Percentiles rank a stretch among this genome's conserved stretches.
Evolutionary conservation across 148 eudicot species (phyloP).

Genomic region (Arbutus unedo): DNA sequence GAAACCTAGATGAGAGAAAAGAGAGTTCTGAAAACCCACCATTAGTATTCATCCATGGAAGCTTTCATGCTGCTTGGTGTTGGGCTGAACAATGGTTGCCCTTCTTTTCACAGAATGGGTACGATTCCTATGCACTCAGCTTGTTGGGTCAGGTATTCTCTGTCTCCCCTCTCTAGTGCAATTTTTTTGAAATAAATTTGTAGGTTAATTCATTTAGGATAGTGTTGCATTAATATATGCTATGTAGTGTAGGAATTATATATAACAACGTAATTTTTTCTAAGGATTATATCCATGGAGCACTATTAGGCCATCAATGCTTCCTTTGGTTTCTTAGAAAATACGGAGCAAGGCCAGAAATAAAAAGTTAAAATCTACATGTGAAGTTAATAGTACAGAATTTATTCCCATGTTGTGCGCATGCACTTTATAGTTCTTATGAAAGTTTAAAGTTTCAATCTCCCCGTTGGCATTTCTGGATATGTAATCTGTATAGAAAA

Average conservation of each 20-base stretch:
- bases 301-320: neutral
- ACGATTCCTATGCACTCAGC: constrained; percentile 76
- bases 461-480: neutral
- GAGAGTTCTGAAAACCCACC: constrained; percentile 40
- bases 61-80: constrained; percentile 96
- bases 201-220: neutral
- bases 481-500: neutral
- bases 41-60: constrained; percentile 80
- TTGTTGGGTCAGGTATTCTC: constrained; percentile 69
- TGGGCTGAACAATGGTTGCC: constrained; percentile 97
- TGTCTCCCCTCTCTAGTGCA: neutral
- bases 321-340: neutral
- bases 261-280: neutral
- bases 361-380: neutral
- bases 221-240: neutral
- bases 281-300: no score
- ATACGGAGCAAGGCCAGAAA: neutral
- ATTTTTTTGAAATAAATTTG: neutral
- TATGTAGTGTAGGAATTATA: neutral
- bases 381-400: neutral
- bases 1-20: constrained; percentile 16
- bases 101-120: constrained; percentile 68
- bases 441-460: neutral
- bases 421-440: neutral
- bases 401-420: neutral